Evolutionary conservation across 441 rosid species (phyloP).

Genomic region (Jatropha multifida): DNA sequence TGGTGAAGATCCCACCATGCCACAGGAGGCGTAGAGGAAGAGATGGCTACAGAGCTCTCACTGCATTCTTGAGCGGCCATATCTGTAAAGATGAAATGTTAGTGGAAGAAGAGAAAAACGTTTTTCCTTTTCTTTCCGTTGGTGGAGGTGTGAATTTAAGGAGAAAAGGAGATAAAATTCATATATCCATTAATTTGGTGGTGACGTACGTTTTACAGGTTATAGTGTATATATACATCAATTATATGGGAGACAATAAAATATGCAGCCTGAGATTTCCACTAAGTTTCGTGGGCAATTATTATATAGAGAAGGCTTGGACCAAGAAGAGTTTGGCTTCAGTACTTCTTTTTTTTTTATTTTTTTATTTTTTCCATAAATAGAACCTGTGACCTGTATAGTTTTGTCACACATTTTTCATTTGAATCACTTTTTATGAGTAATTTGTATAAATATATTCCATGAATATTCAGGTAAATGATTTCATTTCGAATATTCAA

Average conservation of each 20-base stretch:
- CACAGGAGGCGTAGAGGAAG: conserved; percentile 35
- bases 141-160: conserved; percentile 36
- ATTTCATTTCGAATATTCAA: no score
- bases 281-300: conserved; percentile 48
- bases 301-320: conserved; percentile 25
- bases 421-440: no score
- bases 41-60: conserved; percentile 36
- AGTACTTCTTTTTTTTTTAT: neutral
- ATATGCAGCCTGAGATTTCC: conserved; percentile 66
- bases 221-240: conserved; percentile 12
- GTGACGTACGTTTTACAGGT: conserved; percentile 39
- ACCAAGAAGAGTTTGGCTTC: conserved; percentile 11
- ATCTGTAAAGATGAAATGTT: neutral
- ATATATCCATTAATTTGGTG: conserved; percentile 15
- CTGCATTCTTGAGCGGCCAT: conserved; percentile 71
- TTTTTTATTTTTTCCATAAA: no score
- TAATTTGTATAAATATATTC: no score
- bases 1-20: conserved; percentile 60
- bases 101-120: conserved; percentile 5
- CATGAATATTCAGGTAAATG: no score
- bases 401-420: no score
- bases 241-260: conserved; percentile 53
- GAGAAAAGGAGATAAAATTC: conserved; percentile 11
- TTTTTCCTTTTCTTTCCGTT: neutral
- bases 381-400: no score